Evolutionary conservation across 2,329 filamentous ascomycete species (phyloP), one percentile per base, ranked within the genome.

Genomic region (Madurella fahalii): DNA sequence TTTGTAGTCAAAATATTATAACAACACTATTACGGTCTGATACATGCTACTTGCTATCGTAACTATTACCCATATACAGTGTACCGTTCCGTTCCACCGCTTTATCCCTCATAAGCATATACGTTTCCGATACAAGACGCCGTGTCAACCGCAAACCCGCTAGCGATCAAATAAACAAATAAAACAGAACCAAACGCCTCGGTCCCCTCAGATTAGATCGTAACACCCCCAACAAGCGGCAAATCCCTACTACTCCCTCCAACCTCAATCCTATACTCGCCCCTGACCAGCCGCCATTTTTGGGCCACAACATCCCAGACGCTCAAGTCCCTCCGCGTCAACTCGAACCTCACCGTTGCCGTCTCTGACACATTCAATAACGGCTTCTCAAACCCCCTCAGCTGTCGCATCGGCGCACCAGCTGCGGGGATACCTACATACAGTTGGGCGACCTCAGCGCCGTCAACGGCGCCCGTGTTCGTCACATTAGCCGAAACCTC

Each of bases 361-460:
- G 68, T 74, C 53, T 75, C 66, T 0, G 75, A 75, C 0, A 74
- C 71, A 13, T 73, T 69, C 43, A 87, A 58, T 15, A 70, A 71
- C 0, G 77, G 71, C 72, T 88, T 88, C 50, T 81, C 80, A 56
- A 88, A 88, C 7, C 85, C 84, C 8, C 85, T 74, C n/a, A 89
- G 72, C 65, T 87, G 83, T 40, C 77, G 72, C 1, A 75, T 68
- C 0, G 85, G 85, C 7, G 64, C 68, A 3, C 64, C 68, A 2
- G 56, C 58, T 0, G 57, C 65, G 2, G 77, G 77, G 17, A 77
- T 73, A 2, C 70, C 71, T 13, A 80, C 61, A 51, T 80, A 81
- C 4, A 81, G 65, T 67, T 68, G 78, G 16, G 72, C 71, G 8
- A 77, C 73, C 64, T 80, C 77, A 15, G 73, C 72, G 5, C 76